Conservation (phyloP, 2,329 filamentous ascomycete genomes). For the Aspergillus sp. region DNA sequence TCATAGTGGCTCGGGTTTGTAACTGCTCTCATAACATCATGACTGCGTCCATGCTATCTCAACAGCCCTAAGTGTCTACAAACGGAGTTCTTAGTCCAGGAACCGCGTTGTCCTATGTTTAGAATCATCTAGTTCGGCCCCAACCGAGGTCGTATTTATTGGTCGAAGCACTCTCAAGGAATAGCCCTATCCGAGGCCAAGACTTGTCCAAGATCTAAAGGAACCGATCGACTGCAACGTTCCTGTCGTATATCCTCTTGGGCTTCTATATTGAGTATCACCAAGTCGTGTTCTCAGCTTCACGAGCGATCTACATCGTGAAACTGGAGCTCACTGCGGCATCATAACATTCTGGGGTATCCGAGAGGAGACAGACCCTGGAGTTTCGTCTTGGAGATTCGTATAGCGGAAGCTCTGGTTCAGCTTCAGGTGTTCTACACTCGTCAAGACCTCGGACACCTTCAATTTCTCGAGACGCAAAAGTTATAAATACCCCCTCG, state of each 20-base stretch:
- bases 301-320: no score
- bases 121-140: neutral
- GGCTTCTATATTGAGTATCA: no score
- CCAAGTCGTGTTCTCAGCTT: no score
- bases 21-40: no score
- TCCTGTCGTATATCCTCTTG: neutral
- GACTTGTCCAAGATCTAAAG: neutral
- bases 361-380: neutral
- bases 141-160: neutral
- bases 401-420: neutral
- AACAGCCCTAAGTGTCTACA: neutral
- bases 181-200: neutral
- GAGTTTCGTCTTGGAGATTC: no score
- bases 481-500: neutral
- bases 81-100: neutral
- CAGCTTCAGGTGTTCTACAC: neutral
- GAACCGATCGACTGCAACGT: neutral
- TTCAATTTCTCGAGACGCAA: neutral
- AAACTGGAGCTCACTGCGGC: no score
- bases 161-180: neutral
- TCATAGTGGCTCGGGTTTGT: no score
- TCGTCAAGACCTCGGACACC: neutral
- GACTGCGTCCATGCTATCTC: neutral
- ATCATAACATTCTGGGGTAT: no score
- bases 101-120: neutral